phyloP scores from a whole-genome alignment of 768 basidiomycete genomes.

The Pisolithus marmoratus region DNA sequence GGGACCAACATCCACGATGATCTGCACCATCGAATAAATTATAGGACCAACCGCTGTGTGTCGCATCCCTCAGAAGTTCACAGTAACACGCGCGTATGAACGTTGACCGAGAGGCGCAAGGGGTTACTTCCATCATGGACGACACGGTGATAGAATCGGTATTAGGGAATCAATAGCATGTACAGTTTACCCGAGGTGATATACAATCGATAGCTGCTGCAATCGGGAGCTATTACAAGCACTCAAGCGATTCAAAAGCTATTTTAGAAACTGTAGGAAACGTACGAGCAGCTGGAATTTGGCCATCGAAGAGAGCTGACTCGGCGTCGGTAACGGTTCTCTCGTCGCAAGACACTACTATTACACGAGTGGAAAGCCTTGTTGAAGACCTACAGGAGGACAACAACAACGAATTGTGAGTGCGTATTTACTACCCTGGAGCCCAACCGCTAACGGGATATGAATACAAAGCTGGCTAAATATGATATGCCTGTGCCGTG shows the following conservation, averaged over 20 bases:
- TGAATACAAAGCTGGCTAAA: neutral
- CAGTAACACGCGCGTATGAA: neutral
- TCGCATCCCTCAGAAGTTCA: neutral
- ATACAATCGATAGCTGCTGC: constrained; percentile 83
- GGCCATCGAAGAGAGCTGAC: constrained; percentile 2
- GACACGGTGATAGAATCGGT: constrained; percentile 10
- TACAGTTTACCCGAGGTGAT: constrained; percentile 74
- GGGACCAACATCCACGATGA: neutral
- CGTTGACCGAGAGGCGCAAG: neutral
- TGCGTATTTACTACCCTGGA: constrained; percentile 55
- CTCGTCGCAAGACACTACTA: neutral
- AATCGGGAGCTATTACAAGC: too few relatives aligned
- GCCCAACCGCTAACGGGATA: constrained; percentile 12
- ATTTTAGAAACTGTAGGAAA: too few relatives aligned
- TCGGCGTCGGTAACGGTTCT: neutral
- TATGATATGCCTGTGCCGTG: too few relatives aligned
- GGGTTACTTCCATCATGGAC: neutral
- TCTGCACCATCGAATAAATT: neutral
- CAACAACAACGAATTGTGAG: constrained; percentile 53
- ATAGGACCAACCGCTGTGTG: too few relatives aligned
- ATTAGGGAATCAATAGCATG: constrained; percentile 10
- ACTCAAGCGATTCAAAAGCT: too few relatives aligned
- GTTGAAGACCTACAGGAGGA: constrained; percentile 50
- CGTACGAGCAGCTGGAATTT: too few relatives aligned
- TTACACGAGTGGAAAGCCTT: constrained; percentile 37